Base-by-base conservation (phyloP, 2,329 filamentous ascomycete species). In the Coniochaeta sp. region DNA sequence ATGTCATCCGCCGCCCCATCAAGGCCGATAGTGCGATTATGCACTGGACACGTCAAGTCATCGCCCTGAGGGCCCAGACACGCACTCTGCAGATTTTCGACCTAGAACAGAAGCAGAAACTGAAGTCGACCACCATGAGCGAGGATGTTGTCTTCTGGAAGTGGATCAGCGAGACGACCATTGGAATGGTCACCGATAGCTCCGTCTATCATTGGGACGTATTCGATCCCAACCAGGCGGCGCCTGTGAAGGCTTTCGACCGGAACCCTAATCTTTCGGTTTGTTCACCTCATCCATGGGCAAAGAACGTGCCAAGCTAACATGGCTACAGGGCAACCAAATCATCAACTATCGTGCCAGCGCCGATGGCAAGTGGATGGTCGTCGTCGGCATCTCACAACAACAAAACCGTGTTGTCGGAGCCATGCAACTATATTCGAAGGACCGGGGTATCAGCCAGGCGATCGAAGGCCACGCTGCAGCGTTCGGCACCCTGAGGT, bases 291-390 rank as follows among this genome's bases (percentile, higher is more conserved):
- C 50, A 57, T 36, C n/a, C 12, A 31, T 19, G 59, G 11, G n/a
- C 19, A 24, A 8, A 19, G 9, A 4, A 11, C 36, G 24, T 17
- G 43, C 26, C 14, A 33, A 43, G 57, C 61, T 65, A 58, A 58
- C 43, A 8, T 19, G 44, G 12, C 19, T 55, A 14, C 69, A 96
- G 91, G 89, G 89, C 66, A 96, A 91, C 77, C 95, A 99, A 85
- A 99, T 99, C 76, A 99, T 99, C 85, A 99, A 98, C 80, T 99
- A 99, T 79, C 91, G 93, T 67, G 90, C 96, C 68, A 97, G 93
- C 75, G 86, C 88, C 65, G 93, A 99, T 66, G 91, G 92, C 73
- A 96, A 96, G 77, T 99, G 95, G 95, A 96, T 96, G 88, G 93
- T 96, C 33, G 88, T 97, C 60, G 92, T 99, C 61, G 95, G 95